These are phyloP conservation scores for Ocimum tenuiflorum DNA, from an alignment of 257 asterid species.

Conservation along the genomic window DNA sequence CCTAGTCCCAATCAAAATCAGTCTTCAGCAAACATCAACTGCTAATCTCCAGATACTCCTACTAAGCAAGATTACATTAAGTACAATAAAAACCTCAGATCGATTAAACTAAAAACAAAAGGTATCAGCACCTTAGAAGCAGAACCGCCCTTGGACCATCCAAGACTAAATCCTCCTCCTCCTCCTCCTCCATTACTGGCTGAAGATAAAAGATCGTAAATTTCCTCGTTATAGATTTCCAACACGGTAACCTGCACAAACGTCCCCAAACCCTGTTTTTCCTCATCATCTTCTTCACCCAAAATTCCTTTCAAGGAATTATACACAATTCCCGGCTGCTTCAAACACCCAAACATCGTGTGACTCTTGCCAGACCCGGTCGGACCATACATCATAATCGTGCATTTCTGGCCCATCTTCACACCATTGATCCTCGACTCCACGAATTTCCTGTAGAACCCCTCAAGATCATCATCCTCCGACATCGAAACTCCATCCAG, in stretches of 20 bases:
- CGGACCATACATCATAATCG: constrained; percentile 95
- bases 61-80: no score
- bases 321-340: constrained; percentile 79
- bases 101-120: no score
- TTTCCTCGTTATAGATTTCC: constrained; percentile 91
- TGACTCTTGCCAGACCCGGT: constrained; percentile 95
- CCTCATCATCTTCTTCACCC: constrained; percentile 50
- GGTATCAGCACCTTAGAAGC: constrained; percentile 55
- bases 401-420: constrained; percentile 76
- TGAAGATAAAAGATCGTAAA: constrained; percentile 64
- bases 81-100: background rate
- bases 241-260: constrained; percentile 86
- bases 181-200: constrained; percentile 52
- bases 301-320: constrained; percentile 56
- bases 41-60: no score
- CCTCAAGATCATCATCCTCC: constrained; percentile 69
- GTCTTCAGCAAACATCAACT: background rate
- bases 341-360: constrained; percentile 80
- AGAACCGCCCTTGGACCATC: constrained; percentile 65
- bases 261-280: constrained; percentile 42
- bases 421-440: constrained; percentile 71
- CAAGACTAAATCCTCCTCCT: constrained; percentile 70
- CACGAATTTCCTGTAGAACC: constrained; percentile 65
- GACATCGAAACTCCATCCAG: constrained; percentile 81
- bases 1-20: no score